Percentiles rank a stretch among this genome's conserved stretches.
Evolutionary conservation across 805 yeast genomes (phyloP).

Genomic region (Pichia cabralensis): DNA sequence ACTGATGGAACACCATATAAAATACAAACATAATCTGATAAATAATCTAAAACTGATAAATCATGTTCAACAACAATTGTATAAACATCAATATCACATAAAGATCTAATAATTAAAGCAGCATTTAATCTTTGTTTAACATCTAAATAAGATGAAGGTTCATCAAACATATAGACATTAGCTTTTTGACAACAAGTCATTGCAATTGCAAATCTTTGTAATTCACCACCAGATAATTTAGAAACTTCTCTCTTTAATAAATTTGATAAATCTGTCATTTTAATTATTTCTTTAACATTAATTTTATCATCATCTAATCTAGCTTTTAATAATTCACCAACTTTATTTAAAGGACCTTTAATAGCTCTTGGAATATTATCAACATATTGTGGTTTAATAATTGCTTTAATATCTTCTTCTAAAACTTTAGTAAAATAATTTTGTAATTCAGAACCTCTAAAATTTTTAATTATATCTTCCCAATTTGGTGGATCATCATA

Average conservation of each 20-base stretch:
- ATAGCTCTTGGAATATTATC: conserved; percentile 96
- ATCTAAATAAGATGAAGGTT: conserved; percentile 96
- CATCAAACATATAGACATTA: conserved; percentile 97
- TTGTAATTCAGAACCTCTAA: conserved; percentile 96
- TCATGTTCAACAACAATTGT: conserved; percentile 98
- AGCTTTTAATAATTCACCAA: conserved; percentile 71
- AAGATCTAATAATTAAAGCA: conserved; percentile 84
- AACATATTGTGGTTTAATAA: conserved; percentile 97
- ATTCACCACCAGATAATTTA: conserved; percentile 94
- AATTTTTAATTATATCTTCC: conserved; percentile 83
- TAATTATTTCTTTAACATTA: conserved; percentile 50
- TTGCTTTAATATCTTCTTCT: conserved; percentile 92
- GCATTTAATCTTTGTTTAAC: conserved; percentile 98
- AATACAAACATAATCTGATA: conserved; percentile 94
- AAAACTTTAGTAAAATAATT: conserved; percentile 89
- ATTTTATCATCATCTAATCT: conserved; percentile 64
- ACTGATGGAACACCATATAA: conserved; percentile 97
- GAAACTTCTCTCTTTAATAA: conserved; percentile 81
- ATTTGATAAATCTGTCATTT: conserved; percentile 61
- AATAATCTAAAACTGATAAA: conserved; percentile 91
- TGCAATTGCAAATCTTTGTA: conserved; percentile 96
- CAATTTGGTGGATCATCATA: conserved; percentile 96
- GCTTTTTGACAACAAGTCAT: conserved; percentile 94
- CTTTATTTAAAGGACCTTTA: conserved; percentile 79
- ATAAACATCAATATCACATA: conserved; percentile 66